Percentiles rank a stretch among this genome's conserved stretches.
Evolutionary conservation across 768 basidiomycete genomes (phyloP).

Genomic region (Rhodosporidiobolus sp.): DNA sequence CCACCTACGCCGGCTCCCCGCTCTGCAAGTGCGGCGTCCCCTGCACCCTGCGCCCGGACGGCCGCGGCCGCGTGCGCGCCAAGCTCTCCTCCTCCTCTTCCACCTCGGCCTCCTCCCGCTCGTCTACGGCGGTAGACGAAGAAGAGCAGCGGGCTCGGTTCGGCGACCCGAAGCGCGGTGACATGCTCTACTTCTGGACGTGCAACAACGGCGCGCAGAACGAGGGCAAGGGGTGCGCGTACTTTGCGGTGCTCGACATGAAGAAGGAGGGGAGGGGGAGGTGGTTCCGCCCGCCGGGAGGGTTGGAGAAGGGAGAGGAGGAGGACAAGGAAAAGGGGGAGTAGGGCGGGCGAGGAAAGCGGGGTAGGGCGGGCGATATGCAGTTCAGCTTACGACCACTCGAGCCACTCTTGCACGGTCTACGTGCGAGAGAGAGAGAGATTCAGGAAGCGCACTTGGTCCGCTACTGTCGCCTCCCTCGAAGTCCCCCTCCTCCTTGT

Average conservation of each 20-base stretch:
- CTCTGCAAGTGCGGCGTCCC: constrained; percentile 41
- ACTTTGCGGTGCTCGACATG: constrained; percentile 36
- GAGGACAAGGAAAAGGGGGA: too few relatives aligned
- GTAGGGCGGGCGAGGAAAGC: too few relatives aligned
- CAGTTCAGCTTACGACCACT: too few relatives aligned
- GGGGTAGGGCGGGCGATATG: too few relatives aligned
- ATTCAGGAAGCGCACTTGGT: too few relatives aligned
- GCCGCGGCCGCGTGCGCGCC: constrained; percentile 12
- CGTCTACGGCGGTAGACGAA: background rate
- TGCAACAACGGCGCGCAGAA: constrained; percentile 41
- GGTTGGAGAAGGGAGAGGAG: background rate
- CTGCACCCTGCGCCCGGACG: constrained; percentile 41
- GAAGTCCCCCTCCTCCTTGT: too few relatives aligned
- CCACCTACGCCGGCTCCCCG: constrained; percentile 33
- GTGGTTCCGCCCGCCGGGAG: constrained; percentile 4
- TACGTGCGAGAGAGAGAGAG: too few relatives aligned
- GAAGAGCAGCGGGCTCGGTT: background rate
- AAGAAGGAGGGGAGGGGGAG: constrained; percentile 23
- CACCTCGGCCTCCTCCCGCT: background rate
- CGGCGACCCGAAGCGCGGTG: background rate
- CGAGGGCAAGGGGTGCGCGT: constrained; percentile 39
- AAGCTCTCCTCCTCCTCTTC: background rate
- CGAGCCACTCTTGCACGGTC: too few relatives aligned
- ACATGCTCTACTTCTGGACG: constrained; percentile 41
- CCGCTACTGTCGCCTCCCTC: too few relatives aligned